Evolutionary conservation across 257 asterid genomes (phyloP).

Genomic region (Galeopsis tetrahit): DNA sequence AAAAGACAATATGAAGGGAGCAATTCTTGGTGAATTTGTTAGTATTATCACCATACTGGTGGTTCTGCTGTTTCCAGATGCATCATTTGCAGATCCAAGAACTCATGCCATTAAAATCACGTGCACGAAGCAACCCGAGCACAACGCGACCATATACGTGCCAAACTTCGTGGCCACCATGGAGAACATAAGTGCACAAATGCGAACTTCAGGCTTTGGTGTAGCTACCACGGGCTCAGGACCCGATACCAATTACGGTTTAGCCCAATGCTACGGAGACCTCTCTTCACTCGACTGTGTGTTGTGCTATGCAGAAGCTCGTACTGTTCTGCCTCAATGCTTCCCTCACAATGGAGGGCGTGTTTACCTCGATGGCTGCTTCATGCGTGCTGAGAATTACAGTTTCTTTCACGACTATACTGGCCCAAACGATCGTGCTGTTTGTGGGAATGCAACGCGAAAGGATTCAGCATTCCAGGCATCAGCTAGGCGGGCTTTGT

Average conservation of each 20-base stretch:
- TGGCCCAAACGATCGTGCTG: constrained; percentile 45
- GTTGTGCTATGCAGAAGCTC: constrained; percentile 75
- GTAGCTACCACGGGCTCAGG: constrained; percentile 52
- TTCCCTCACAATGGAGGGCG: constrained; percentile 66
- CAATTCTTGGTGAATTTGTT: constrained; percentile 4
- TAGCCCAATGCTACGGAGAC: constrained; percentile 85
- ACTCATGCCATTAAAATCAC: constrained; percentile 45
- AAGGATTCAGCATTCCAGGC: constrained; percentile 37
- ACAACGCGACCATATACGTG: constrained; percentile 57
- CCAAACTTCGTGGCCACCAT: constrained; percentile 70
- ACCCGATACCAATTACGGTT: constrained; percentile 56
- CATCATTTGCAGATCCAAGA: constrained; percentile 58
- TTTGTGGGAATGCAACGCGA: constrained; percentile 55
- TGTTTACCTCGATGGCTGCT: constrained; percentile 78
- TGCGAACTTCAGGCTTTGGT: constrained; percentile 63
- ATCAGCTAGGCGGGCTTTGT: constrained; percentile 45
- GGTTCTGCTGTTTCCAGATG: constrained; percentile 39
- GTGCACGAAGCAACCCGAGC: constrained; percentile 53
- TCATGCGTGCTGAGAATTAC: constrained; percentile 75
- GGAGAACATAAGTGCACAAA: constrained; percentile 70
- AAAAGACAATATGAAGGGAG: constrained; percentile 30
- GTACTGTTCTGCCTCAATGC: constrained; percentile 73
- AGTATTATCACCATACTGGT: constrained; percentile 26
- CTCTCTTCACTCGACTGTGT: constrained; percentile 74
- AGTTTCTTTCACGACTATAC: constrained; percentile 56